phyloP scores from a whole-genome alignment of 2,329 filamentous ascomycete genomes.

The Fusarium sp. region DNA sequence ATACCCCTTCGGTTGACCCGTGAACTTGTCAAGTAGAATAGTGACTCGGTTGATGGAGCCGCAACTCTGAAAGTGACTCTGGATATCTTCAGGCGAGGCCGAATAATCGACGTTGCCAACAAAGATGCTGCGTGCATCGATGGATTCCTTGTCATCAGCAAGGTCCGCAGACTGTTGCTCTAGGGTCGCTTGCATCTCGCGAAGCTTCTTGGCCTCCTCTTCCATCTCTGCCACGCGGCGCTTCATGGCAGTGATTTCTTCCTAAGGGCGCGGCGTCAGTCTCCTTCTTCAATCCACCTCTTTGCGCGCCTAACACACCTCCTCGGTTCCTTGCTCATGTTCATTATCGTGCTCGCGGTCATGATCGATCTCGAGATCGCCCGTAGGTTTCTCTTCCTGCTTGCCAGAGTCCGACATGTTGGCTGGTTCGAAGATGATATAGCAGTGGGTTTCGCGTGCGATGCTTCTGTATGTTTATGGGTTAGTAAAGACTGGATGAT shows the following conservation, averaged over 20 bases:
- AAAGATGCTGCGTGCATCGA: conserved; percentile 96
- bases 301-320: conserved; percentile 54
- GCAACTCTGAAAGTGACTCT: conserved; percentile 97
- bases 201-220: conserved; percentile 86
- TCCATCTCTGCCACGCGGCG: conserved; percentile 90
- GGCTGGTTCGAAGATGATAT: conserved; percentile 6
- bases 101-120: conserved; percentile 99
- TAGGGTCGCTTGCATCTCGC: conserved; percentile 87
- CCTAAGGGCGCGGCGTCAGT: conserved; percentile 60
- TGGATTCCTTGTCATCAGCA: conserved; percentile 93
- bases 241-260: conserved; percentile 92
- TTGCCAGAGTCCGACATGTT: conserved; percentile 54
- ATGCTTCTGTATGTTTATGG: conserved; percentile 7
- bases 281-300: conserved; percentile 47
- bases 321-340: conserved; percentile 52
- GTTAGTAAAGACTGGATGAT: conserved; percentile 27
- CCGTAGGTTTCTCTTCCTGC: conserved; percentile 50
- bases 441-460: conserved; percentile 3
- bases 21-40: conserved; percentile 97
- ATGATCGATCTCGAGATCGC: conserved; percentile 50
- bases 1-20: conserved; percentile 98
- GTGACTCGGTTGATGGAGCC: conserved; percentile 98
- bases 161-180: conserved; percentile 88
- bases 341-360: conserved; percentile 45
- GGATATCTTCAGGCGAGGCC: conserved; percentile 93